Evolutionary conservation across 2,329 filamentous ascomycete genomes (phyloP).

Genomic region (Emmonsiellopsis sp.): DNA sequence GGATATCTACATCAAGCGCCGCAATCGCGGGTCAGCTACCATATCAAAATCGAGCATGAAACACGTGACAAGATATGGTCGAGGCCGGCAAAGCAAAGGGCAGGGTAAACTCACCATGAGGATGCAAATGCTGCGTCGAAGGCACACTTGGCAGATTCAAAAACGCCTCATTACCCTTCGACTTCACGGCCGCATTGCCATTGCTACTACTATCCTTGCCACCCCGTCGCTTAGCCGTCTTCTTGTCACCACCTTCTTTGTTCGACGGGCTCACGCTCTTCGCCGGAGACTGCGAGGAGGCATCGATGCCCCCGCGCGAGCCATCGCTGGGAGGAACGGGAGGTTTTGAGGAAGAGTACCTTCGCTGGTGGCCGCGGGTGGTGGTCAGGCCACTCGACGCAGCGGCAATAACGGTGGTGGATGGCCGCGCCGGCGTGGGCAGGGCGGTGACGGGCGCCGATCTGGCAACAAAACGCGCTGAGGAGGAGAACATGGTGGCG

Average conservation of each 20-base stretch:
- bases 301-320: slow-evolving; percentile 28
- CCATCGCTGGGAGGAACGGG: slow-evolving; percentile 38
- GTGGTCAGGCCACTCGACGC: slow-evolving; percentile 20
- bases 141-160: slow-evolving; percentile 40
- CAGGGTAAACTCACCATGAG: slow-evolving; percentile 30
- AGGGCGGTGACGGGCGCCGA: slow-evolving; percentile 23
- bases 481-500: slow-evolving; percentile 35
- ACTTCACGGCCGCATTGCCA: slow-evolving; percentile 22
- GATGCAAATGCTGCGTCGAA: slow-evolving; percentile 39
- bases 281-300: slow-evolving; percentile 28
- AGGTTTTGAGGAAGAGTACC: slow-evolving; percentile 41
- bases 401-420: slow-evolving; percentile 20
- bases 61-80: slow-evolving; percentile 5
- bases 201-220: slow-evolving; percentile 26
- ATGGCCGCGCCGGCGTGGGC: slow-evolving; percentile 22
- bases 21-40: not conserved
- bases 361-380: slow-evolving; percentile 33
- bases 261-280: slow-evolving; percentile 29
- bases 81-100: not conserved
- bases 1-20: slow-evolving; percentile 58
- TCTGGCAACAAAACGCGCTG: slow-evolving; percentile 36
- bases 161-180: slow-evolving; percentile 26
- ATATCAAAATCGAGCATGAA: not conserved
- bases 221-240: slow-evolving; percentile 23
- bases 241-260: slow-evolving; percentile 24